Evolutionary conservation across 192 early-diverging fungal species (phyloP).

Genomic region (Backusella tuberculispora): DNA sequence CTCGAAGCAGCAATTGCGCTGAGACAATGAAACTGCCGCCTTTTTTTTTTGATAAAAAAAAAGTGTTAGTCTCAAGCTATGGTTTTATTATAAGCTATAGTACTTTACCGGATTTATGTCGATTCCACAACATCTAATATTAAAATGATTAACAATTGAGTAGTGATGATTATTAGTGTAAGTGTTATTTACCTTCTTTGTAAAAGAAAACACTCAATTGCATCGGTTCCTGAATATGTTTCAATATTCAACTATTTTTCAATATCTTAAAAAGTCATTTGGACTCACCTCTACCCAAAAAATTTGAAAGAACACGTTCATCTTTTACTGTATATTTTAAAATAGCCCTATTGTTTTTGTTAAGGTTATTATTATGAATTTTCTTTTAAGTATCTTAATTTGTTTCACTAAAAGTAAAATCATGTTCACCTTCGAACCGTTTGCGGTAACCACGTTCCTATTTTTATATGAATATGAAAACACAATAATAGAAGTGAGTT

Average conservation of each 20-base stretch:
- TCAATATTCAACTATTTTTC: neutral
- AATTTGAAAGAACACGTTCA: constrained; percentile 87
- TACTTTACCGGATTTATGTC: constrained; percentile 83
- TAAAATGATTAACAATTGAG: neutral
- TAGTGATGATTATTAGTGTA: neutral
- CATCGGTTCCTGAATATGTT: constrained; percentile 70
- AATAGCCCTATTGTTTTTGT: constrained; percentile 55
- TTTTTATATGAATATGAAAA: neutral
- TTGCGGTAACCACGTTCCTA: constrained; percentile 88
- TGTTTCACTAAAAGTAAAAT: neutral
- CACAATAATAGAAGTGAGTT: neutral
- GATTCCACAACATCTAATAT: constrained; percentile 68
- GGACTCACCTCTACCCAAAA: constrained; percentile 77
- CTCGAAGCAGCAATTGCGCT: constrained; percentile 85
- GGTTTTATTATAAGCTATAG: neutral
- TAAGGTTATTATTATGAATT: neutral
- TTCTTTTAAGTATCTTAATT: neutral
- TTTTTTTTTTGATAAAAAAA: constrained; percentile 19
- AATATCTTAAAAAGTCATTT: neutral
- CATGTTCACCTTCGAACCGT: constrained; percentile 66
- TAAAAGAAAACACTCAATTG: constrained; percentile 85
- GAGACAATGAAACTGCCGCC: constrained; percentile 80
- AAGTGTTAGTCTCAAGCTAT: neutral
- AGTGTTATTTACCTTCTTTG: constrained; percentile 58
- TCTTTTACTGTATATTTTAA: constrained; percentile 76